Base-by-base conservation (phyloP, 2,329 filamentous ascomycete genomes). In the Scedosporium apiospermum region DNA sequence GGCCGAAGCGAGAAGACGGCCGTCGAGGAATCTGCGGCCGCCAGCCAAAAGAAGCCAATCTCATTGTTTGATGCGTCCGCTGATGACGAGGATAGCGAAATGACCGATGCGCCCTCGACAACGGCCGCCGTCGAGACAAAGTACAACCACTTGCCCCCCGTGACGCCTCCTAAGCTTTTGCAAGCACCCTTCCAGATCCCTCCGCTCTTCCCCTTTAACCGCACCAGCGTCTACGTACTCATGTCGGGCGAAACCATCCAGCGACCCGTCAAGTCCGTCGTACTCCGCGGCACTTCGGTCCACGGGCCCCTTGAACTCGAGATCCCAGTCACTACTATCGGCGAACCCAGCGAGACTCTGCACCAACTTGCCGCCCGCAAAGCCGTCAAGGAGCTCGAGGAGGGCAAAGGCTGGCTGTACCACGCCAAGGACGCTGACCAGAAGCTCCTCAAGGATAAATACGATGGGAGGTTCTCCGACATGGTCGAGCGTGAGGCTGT, bases 331-430 rank as follows among this genome's bases (percentile, higher is more conserved):
- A 78, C 82, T 2, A 67, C 76, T 2, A 71, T 83, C 0, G 66
- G 76, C 0, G 69, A 74, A 0, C 76, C 74, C 38, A 78, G 77
- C 2, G 73, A 82, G 60, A 88, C 82, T 0, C 82, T 91, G 51
- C 88, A 91, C 69, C 86, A 89, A 67, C 82, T 92, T 0, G 88
- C 88, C 0, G 87, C 86, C 0, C 83, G 84, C 62, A 89, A 87
- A 70, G 85, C 85, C 2, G 78, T 88, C 16, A 77, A 83, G 57
- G 89, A 91, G 65, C 80, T 92, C 0, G 88, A 92, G 71, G 82
- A 89, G 69, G 83, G 84, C 0, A 80, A 86, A 26, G 88, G 88
- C 12, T 91, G 88, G 86, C 73, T 88, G 42, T 73, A 72, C 57
- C 73, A 85, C 16, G 78, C 79, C 9, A 83, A 78, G 64, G 76